Evolutionary conservation across 768 basidiomycete species (phyloP), one percentile per base, ranked within the genome.

Genomic region (Boletus reticuloceps): DNA sequence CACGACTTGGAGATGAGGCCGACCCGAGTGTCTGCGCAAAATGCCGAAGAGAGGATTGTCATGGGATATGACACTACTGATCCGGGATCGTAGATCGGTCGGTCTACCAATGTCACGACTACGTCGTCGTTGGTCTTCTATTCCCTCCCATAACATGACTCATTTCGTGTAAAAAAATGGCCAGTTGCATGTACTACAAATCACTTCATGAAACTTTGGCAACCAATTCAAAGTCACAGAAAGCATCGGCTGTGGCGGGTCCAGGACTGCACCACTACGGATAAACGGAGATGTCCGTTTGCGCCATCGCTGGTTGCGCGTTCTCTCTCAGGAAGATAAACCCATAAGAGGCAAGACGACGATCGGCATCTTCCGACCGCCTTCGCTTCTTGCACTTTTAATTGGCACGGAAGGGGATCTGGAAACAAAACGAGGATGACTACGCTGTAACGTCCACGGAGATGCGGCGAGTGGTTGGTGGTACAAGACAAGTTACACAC

Each of bases 381-480:
- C 17, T 31, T 50, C 29, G 34, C 44, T 37, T 40, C 42, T 19
- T 36, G 6, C 25, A 19, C 27, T 25, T 44, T 38, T 40, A 46
- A 49, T 51, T 47, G 59, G 20, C 45, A 55, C 40, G 20, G 45
- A 63, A 38, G 45, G 20, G 32, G 50, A 57, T 54, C 58, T 56
- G 52, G 40, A 47, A 51, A 54, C 36, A 48, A 44, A 49, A 27
- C 29, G 48, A 48, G 34, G 40, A 53, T 31, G 42, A 38, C 34
- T 67, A 48, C 55, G 22, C n/a, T 47, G 51, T 51, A 55, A 55
- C 19, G 45, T 50, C 45, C 44, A 51, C 52, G 56, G 55, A 65
- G 54, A 56, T 64, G 50, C 20, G 55, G 42, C 36, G 56, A 49
- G 29, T 29, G 51, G 51, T 53, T 41, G 31, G 47, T 41, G 31